Percentiles rank a stretch among this genome's conserved stretches.
Conservation (phyloP, 2,329 filamentous ascomycete species). For the Penicillium concentricum region DNA sequence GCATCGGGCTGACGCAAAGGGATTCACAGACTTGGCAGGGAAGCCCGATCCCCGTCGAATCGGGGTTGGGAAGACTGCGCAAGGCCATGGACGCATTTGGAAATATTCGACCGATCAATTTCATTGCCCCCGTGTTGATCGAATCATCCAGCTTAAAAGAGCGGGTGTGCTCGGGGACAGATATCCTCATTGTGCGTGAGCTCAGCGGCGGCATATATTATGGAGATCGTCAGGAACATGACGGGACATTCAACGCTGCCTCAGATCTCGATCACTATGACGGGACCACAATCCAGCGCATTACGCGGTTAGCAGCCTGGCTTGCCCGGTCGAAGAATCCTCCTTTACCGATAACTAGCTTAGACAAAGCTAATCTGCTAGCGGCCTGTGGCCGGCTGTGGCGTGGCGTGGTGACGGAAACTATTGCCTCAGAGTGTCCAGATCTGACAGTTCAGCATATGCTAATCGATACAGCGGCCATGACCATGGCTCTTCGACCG, state of each 20-base stretch:
- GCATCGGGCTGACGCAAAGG: constrained; percentile 72
- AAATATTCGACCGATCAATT: too few relatives aligned
- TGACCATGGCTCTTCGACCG: constrained; percentile 86
- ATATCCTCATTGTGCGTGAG: constrained; percentile 53
- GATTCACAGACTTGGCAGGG: constrained; percentile 9
- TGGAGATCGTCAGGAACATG: constrained; percentile 47
- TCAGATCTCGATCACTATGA: constrained; percentile 52
- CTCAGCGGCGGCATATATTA: constrained; percentile 54
- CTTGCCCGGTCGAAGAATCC: constrained; percentile 58
- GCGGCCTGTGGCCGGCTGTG: constrained; percentile 50
- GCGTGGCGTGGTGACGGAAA: constrained; percentile 57
- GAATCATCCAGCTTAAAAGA: too few relatives aligned
- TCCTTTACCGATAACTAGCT: constrained; percentile 47
- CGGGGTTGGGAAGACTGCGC: too few relatives aligned
- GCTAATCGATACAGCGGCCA: constrained; percentile 80
- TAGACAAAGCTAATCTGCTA: constrained; percentile 56
- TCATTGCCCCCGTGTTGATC: too few relatives aligned
- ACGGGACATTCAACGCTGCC: constrained; percentile 37
- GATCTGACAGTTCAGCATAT: constrained; percentile 74
- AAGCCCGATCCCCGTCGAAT: too few relatives aligned
- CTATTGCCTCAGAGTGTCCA: constrained; percentile 77
- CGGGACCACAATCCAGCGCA: constrained; percentile 48
- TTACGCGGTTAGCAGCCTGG: constrained; percentile 48
- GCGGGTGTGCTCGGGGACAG: constrained; percentile 25
- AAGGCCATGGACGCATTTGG: constrained; percentile 48